phyloP scores from a whole-genome alignment of 768 basidiomycete species.

The Myochromella boudieri region DNA sequence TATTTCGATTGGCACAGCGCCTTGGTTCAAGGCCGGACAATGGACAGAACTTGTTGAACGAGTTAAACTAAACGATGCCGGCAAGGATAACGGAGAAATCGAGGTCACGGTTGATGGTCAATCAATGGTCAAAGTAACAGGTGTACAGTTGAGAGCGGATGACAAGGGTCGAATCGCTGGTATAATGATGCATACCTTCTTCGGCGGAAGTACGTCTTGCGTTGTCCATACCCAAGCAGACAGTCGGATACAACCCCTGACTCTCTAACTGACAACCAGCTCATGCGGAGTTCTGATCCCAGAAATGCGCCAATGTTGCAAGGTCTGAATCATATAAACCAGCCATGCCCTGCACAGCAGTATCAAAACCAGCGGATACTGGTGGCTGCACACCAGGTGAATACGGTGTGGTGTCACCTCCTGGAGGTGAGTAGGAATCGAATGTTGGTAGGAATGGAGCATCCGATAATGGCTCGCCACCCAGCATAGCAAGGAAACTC shows the following conservation, averaged over 20 bases:
- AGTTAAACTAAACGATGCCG: conserved; percentile 57
- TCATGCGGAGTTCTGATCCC: conserved; percentile 10
- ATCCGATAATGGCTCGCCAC: conserved; percentile 39
- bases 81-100: conserved; percentile 54
- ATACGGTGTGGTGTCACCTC: conserved; percentile 5
- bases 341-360: neutral
- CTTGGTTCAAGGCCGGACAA: conserved; percentile 48
- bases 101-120: conserved; percentile 46
- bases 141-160: conserved; percentile 8
- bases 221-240: too few species aligned
- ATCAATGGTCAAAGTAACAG: conserved; percentile 2
- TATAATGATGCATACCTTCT: conserved; percentile 26
- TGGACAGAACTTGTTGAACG: conserved; percentile 56
- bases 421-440: conserved; percentile 12
- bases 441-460: conserved; percentile 34
- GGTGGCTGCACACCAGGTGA: conserved; percentile 2
- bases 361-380: conserved; percentile 4
- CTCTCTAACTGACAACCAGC: neutral
- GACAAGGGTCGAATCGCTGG: conserved; percentile 21
- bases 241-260: too few species aligned
- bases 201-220: too few species aligned
- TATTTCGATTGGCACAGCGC: conserved; percentile 47
- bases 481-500: conserved; percentile 37
- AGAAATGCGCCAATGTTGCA: conserved; percentile 17
- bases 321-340: conserved; percentile 17